Conservation (phyloP, 2,329 filamentous ascomycete species). For the Colletotrichum sp. region DNA sequence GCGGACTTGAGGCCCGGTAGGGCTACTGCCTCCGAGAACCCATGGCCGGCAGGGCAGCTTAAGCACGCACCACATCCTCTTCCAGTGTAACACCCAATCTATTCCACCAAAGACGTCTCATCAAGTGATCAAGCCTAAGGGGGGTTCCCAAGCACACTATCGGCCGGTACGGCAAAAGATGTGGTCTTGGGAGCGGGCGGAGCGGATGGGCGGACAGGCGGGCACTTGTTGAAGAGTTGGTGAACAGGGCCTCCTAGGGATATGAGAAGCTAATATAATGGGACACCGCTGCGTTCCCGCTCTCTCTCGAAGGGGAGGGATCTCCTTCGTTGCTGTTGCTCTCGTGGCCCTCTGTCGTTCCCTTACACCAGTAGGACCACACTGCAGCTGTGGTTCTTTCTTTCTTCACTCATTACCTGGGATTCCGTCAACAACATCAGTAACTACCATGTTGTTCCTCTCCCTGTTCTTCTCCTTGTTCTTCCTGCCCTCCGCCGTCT, state of each 20-base stretch:
- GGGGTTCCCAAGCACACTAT: neutral
- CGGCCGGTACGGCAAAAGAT: neutral
- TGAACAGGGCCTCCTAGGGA: neutral
- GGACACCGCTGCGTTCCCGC: neutral
- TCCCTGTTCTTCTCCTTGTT: conserved; percentile 28
- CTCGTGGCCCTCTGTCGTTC: neutral
- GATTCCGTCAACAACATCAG: neutral
- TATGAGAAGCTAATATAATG: neutral
- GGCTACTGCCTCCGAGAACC: neutral
- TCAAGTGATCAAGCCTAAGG: neutral
- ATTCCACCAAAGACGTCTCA: conserved; percentile 7
- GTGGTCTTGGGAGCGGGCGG: neutral
- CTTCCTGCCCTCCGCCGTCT: conserved; percentile 31
- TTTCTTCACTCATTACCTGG: neutral
- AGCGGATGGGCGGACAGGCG: neutral
- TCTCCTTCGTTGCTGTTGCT: neutral
- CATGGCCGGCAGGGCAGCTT: neutral
- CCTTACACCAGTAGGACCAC: neutral
- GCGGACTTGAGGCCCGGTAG: conserved; percentile 6
- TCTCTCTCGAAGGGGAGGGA: neutral
- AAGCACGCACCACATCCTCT: neutral
- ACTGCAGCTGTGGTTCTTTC: neutral
- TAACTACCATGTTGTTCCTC: conserved; percentile 29
- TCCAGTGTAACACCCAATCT: conserved; percentile 14
- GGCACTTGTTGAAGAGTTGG: neutral